phyloP scores from a whole-genome alignment of 148 eudicot species.

The Arctostaphylos glauca region DNA sequence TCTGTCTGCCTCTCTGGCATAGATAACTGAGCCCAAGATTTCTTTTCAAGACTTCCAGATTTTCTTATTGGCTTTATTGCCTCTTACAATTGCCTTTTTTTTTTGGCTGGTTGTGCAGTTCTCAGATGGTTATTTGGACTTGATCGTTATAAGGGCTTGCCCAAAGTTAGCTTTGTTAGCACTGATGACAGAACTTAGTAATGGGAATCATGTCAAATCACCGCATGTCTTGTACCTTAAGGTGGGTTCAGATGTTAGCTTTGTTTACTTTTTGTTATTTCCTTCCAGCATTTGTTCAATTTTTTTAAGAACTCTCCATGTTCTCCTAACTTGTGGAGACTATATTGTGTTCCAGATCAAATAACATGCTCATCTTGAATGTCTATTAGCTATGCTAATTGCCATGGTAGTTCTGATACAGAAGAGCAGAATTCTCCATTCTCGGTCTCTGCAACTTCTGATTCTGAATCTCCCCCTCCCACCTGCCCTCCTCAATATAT shows the following conservation, averaged over 20 bases:
- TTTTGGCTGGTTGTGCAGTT: constrained; percentile 54
- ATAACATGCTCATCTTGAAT: not conserved
- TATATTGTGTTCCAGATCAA: not conserved
- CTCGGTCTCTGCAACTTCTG: not conserved
- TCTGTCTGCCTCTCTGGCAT: not conserved
- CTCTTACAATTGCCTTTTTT: not conserved
- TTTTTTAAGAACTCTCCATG: not conserved
- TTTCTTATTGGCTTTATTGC: not conserved
- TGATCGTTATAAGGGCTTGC: constrained; percentile 58
- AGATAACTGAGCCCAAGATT: not conserved
- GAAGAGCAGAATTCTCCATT: not conserved
- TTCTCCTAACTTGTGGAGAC: not conserved
- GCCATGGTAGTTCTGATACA: not conserved
- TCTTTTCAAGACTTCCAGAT: not conserved
- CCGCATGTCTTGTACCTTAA: constrained; percentile 73
- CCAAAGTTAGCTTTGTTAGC: constrained; percentile 65
- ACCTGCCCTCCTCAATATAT: not conserved
- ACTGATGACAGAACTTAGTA: constrained; percentile 54
- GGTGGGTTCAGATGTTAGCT: constrained; percentile 37
- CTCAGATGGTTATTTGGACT: constrained; percentile 88
- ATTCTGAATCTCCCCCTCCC: not conserved
- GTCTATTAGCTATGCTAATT: not conserved
- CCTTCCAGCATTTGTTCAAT: not conserved
- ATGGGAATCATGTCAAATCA: constrained; percentile 77
- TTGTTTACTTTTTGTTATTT: not conserved